These are phyloP conservation scores for Marasmius sp. DNA, from an alignment of 1,284 basidiomycete species.

Conservation along the genomic window DNA sequence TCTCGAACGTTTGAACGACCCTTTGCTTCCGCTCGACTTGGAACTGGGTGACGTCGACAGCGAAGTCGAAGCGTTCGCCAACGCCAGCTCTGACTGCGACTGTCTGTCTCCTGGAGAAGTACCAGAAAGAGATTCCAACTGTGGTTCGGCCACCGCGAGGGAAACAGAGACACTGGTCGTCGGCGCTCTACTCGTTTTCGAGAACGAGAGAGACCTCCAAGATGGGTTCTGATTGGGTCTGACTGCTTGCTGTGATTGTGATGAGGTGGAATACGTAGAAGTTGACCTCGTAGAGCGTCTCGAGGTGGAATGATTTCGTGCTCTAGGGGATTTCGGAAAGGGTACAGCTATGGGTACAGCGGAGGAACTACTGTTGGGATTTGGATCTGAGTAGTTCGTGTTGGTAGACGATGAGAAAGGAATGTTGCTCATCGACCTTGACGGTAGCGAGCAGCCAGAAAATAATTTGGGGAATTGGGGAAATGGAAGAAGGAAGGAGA, in stretches of 20 bases:
- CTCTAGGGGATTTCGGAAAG: not conserved
- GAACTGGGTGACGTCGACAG: too few relatives aligned
- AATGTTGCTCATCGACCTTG: constrained; percentile 1
- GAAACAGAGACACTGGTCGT: not conserved
- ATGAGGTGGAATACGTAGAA: not conserved
- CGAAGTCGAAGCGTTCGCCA: not conserved
- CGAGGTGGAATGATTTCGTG: not conserved
- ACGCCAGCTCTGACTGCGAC: not conserved
- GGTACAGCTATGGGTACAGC: not conserved
- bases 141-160: not conserved
- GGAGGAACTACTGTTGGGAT: not conserved
- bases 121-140: not conserved
- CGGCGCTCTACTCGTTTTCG: not conserved
- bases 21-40: not conserved
- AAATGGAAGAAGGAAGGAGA: not conserved
- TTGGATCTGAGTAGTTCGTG: not conserved
- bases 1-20: not conserved
- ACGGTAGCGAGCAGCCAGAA: not conserved
- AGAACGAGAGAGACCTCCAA: constrained; percentile 1
- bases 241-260: not conserved
- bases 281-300: not conserved
- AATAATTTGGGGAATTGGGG: not conserved
- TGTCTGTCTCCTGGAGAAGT: not conserved
- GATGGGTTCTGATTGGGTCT: not conserved
- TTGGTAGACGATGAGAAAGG: not conserved